These are phyloP conservation scores for Ogataea ganodermae DNA, from an alignment of 805 yeast genomes.

Conservation along the genomic window DNA sequence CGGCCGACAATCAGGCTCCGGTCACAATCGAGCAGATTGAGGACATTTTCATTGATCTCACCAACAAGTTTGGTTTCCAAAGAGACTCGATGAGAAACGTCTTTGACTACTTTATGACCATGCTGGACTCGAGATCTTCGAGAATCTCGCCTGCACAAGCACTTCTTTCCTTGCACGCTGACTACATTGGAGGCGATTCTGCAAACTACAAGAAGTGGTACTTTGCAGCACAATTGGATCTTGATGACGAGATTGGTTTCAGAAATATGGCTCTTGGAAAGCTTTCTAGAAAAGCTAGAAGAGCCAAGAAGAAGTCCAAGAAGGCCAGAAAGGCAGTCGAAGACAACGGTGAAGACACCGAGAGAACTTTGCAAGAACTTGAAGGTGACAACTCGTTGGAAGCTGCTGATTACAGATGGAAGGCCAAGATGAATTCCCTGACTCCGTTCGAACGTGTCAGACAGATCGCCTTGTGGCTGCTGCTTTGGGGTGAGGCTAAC, in stretches of 20 bases:
- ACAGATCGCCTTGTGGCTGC: conserved; percentile 71
- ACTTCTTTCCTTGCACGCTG: conserved; percentile 77
- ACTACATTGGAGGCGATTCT: conserved; percentile 84
- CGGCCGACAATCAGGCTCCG: conserved; percentile 92
- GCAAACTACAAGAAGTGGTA: conserved; percentile 88
- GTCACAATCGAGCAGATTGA: conserved; percentile 82
- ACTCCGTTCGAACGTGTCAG: conserved; percentile 79
- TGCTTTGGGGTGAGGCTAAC: conserved; percentile 90
- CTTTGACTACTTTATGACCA: conserved; percentile 85
- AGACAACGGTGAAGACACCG: conserved; percentile 63
- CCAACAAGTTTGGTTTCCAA: conserved; percentile 86
- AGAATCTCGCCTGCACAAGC: conserved; percentile 92
- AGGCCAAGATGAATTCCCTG: conserved; percentile 71
- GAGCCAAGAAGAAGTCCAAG: conserved; percentile 78
- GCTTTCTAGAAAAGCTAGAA: conserved; percentile 75
- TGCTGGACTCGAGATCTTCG: conserved; percentile 79
- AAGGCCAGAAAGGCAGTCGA: conserved; percentile 71
- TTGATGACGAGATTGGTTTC: conserved; percentile 83
- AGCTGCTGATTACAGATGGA: conserved; percentile 84
- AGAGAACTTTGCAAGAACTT: conserved; percentile 58
- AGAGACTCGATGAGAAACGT: conserved; percentile 91
- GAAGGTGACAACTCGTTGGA: conserved; percentile 85
- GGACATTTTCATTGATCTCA: conserved; percentile 79
- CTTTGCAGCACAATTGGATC: conserved; percentile 84
- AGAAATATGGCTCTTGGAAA: conserved; percentile 79